These are phyloP conservation scores for Leccinum subatratum DNA, from an alignment of 1,284 basidiomycete genomes.

Conservation along the genomic window DNA sequence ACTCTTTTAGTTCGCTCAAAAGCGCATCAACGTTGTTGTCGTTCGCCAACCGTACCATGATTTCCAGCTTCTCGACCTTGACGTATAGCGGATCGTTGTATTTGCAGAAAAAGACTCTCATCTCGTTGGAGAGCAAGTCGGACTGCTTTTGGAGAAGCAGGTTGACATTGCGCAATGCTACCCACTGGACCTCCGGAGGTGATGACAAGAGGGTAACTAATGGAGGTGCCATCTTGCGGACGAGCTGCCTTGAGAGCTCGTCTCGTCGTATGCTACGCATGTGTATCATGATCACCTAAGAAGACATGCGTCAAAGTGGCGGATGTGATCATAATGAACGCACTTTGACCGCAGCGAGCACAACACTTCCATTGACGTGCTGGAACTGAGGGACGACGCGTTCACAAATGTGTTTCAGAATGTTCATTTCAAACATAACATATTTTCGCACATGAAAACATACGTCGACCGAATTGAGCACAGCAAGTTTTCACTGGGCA, in stretches of 20 bases:
- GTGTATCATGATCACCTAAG: constrained; percentile 93
- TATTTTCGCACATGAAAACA: too few species aligned
- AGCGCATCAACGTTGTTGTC: constrained; percentile 94
- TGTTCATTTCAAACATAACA: too few species aligned
- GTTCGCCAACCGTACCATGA: constrained; percentile 92
- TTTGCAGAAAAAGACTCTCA: constrained; percentile 99
- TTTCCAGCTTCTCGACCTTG: constrained; percentile 97
- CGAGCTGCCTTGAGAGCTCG: constrained; percentile 81
- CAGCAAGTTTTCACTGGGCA: too few species aligned
- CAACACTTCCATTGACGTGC: constrained; percentile 92
- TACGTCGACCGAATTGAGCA: too few species aligned
- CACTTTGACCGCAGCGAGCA: constrained; percentile 91
- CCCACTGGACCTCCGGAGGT: constrained; percentile 90
- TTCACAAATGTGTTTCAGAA: constrained; percentile 99
- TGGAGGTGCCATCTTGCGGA: constrained; percentile 97
- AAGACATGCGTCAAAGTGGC: constrained; percentile 2
- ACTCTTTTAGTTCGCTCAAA: constrained; percentile 94
- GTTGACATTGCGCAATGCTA: constrained; percentile 94
- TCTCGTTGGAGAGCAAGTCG: constrained; percentile 88
- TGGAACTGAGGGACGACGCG: constrained; percentile 98
- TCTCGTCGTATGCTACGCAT: constrained; percentile 81
- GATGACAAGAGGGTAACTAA: constrained; percentile 76
- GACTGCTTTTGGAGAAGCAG: constrained; percentile 90
- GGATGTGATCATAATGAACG: constrained; percentile 19
- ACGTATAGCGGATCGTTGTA: constrained; percentile 99